Conservation (phyloP, 2,329 filamentous ascomycete genomes). For the Sclerotinia borealis region DNA sequence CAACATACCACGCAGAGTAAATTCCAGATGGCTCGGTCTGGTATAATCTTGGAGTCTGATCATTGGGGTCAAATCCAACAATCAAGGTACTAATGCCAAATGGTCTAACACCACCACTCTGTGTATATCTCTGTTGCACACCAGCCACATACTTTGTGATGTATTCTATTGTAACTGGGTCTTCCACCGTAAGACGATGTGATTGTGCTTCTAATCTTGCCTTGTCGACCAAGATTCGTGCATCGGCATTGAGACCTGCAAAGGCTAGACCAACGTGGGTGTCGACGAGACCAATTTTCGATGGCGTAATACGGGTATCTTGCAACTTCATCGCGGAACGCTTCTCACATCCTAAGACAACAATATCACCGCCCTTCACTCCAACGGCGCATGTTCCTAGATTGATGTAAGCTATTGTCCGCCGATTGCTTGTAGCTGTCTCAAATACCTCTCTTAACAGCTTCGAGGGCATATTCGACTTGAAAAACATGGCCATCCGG, state of each 20-base stretch:
- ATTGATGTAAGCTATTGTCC: slow-evolving; percentile 20
- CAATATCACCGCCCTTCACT: slow-evolving; percentile 90
- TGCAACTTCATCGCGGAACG: slow-evolving; percentile 98
- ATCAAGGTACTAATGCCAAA: slow-evolving; percentile 98
- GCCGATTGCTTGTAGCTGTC: background rate
- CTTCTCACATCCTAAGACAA: slow-evolving; percentile 97
- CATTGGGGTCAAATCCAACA: slow-evolving; percentile 95
- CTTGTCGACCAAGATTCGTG: slow-evolving; percentile 96
- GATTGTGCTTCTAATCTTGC: slow-evolving; percentile 95
- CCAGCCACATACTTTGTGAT: slow-evolving; percentile 98
- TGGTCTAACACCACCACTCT: slow-evolving; percentile 96
- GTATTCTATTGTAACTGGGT: slow-evolving; percentile 97
- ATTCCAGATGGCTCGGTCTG: slow-evolving; percentile 99
- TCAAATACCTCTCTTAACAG: slow-evolving; percentile 84
- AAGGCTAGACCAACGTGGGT: slow-evolving; percentile 96
- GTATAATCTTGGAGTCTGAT: slow-evolving; percentile 82
- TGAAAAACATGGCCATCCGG: slow-evolving; percentile 99
- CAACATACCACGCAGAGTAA: slow-evolving; percentile 88
- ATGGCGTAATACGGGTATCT: slow-evolving; percentile 97
- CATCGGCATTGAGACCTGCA: slow-evolving; percentile 94
- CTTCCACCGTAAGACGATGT: slow-evolving; percentile 93
- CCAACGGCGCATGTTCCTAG: slow-evolving; percentile 94
- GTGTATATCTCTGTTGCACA: slow-evolving; percentile 97
- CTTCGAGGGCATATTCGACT: slow-evolving; percentile 98
- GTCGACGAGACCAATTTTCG: slow-evolving; percentile 95